Conservation (phyloP, 495 filamentous ascomycete species). For the Neurospora sp. region DNA sequence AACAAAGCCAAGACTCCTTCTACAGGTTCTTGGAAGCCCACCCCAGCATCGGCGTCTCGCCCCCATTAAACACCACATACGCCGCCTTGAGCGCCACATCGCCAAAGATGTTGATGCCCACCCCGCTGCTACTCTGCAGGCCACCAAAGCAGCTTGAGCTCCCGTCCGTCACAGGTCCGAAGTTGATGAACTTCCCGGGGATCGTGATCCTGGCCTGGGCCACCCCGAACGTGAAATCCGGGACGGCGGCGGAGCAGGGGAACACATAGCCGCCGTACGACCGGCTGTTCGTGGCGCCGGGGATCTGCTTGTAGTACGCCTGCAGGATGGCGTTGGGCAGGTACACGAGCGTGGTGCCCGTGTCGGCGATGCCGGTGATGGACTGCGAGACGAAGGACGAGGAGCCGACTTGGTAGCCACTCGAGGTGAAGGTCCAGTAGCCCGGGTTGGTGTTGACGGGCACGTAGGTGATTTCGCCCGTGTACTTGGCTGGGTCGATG, state of each 20-base stretch:
- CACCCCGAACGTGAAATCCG: constrained; percentile 54
- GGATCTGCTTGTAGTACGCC: constrained; percentile 56
- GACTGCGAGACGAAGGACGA: constrained; percentile 19
- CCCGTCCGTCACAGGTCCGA: constrained; percentile 27
- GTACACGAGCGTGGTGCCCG: constrained; percentile 68
- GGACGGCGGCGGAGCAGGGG: constrained; percentile 55
- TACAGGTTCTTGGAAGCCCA: constrained; percentile 41
- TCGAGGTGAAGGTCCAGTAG: constrained; percentile 62
- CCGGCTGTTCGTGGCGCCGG: constrained; percentile 38
- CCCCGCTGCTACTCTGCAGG: constrained; percentile 51
- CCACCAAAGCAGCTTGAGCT: constrained; percentile 49
- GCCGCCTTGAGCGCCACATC: constrained; percentile 75
- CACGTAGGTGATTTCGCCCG: constrained; percentile 52
- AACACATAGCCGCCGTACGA: constrained; percentile 58
- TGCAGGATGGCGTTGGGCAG: constrained; percentile 46
- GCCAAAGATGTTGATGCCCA: constrained; percentile 65
- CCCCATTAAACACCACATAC: constrained; percentile 56
- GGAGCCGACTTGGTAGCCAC: constrained; percentile 52
- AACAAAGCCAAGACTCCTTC: not conserved
- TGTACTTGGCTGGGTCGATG: constrained; percentile 56
- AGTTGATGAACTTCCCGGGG: constrained; percentile 49
- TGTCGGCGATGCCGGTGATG: constrained; percentile 52
- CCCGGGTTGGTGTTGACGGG: constrained; percentile 50
- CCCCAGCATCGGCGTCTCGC: constrained; percentile 43
- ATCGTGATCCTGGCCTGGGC: constrained; percentile 39